phyloP scores from a whole-genome alignment of 2,329 filamentous ascomycete species.

The Xylariaceae sp. region DNA sequence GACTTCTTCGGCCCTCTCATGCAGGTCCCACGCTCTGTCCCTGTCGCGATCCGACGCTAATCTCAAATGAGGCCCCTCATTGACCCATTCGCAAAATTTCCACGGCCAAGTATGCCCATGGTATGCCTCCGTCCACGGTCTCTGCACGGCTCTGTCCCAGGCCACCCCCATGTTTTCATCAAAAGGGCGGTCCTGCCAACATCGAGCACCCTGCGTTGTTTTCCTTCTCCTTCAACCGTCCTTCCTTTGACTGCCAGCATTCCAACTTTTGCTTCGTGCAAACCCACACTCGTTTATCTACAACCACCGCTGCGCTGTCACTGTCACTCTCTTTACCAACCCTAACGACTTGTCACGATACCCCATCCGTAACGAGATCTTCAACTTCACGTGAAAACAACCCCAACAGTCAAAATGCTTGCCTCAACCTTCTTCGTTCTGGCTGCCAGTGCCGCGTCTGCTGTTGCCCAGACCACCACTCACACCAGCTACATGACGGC shows the following conservation, averaged over 20 bases:
- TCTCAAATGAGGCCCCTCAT: too few relatives aligned
- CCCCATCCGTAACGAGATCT: not conserved
- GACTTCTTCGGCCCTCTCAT: not conserved
- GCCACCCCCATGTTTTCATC: conserved; percentile 2
- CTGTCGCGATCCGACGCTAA: too few relatives aligned
- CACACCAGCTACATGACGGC: conserved; percentile 24
- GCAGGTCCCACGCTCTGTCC: too few relatives aligned
- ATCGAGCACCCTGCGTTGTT: not conserved
- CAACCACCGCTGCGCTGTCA: conserved; percentile 11
- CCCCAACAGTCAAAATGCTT: conserved; percentile 20
- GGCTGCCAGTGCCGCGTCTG: conserved; percentile 24
- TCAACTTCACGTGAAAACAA: not conserved
- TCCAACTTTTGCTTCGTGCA: conserved; percentile 7
- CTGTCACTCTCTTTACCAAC: conserved; percentile 12
- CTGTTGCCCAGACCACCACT: conserved; percentile 24
- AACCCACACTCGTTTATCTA: conserved; percentile 13
- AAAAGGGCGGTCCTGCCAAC: conserved; percentile 10
- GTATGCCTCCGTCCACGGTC: too few relatives aligned
- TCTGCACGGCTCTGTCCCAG: too few relatives aligned
- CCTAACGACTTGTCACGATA: not conserved
- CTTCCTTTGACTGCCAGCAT: not conserved
- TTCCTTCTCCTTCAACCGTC: not conserved
- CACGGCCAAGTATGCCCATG: too few relatives aligned
- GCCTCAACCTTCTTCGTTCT: conserved; percentile 22
- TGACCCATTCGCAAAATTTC: too few relatives aligned